Conservation (phyloP, 768 basidiomycete species). For the Pisolithus orientalis region DNA sequence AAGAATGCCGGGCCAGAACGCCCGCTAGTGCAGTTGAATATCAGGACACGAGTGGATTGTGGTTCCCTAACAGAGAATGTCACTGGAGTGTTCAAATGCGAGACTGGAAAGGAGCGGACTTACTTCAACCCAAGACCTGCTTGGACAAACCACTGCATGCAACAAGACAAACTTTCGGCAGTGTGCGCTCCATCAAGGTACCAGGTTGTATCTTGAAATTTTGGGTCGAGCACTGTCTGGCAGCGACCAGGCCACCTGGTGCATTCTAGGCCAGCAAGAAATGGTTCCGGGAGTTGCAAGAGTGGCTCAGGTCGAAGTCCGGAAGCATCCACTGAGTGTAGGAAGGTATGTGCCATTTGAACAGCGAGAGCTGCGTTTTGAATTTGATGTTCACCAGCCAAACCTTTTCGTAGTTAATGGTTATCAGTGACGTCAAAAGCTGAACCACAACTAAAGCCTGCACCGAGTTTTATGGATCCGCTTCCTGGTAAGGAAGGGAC, state of each 20-base stretch:
- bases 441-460: conserved; percentile 3
- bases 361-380: conserved; percentile 87
- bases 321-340: conserved; percentile 30
- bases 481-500: conserved; percentile 39
- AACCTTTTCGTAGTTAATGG: conserved; percentile 41
- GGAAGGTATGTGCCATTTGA: conserved; percentile 60
- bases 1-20: conserved; percentile 77
- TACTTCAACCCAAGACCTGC: conserved; percentile 45
- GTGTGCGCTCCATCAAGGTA: conserved; percentile 97
- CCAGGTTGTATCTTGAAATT: conserved; percentile 57
- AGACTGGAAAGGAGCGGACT: conserved; percentile 5
- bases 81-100: neutral
- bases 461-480: conserved; percentile 54
- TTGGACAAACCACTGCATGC: conserved; percentile 81
- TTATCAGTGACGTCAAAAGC: conserved; percentile 1
- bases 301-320: conserved; percentile 5
- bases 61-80: conserved; percentile 7
- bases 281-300: conserved; percentile 40
- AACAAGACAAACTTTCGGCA: conserved; percentile 79
- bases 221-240: conserved; percentile 70
- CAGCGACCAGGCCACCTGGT: conserved; percentile 94
- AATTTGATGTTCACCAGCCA: conserved; percentile 80
- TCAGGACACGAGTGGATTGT: conserved; percentile 48
- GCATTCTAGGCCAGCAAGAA: conserved; percentile 56
- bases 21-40: conserved; percentile 95